Evolutionary conservation across 495 filamentous ascomycete genomes (phyloP).

Genomic region (Talaromyces proteolyticus): DNA sequence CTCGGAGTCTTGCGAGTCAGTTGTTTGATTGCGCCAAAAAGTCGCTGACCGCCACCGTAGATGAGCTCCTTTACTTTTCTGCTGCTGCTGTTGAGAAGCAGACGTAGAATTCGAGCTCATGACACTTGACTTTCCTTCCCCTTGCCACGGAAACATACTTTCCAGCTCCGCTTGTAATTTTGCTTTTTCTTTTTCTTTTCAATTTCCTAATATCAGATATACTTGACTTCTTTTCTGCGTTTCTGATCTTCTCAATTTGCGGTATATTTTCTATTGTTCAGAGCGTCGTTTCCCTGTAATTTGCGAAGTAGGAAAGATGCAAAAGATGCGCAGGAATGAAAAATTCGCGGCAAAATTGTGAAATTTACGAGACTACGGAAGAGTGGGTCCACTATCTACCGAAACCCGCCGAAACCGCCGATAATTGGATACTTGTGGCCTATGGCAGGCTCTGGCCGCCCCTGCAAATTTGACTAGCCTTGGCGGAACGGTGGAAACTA

Average conservation of each 20-base stretch:
- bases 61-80: not conserved
- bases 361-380: not conserved
- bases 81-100: constrained; percentile 1
- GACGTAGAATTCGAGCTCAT: not conserved
- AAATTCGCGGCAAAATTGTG: not conserved
- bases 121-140: not conserved
- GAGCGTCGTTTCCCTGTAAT: not conserved
- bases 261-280: too few relatives aligned
- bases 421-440: too few relatives aligned
- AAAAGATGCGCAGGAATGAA: not conserved
- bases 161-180: not conserved
- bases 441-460: too few relatives aligned
- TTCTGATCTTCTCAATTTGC: not conserved
- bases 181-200: not conserved
- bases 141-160: constrained; percentile 7
- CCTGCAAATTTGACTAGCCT: too few relatives aligned
- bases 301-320: not conserved
- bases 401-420: too few relatives aligned
- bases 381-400: too few relatives aligned
- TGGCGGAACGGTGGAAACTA: too few relatives aligned
- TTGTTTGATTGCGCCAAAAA: too few relatives aligned
- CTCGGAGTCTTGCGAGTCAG: too few relatives aligned
- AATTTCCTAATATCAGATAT: not conserved
- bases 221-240: not conserved
- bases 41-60: not conserved